Evolutionary conservation across 176 grass and related monocot genomes (phyloP).

Genomic region (Dendrocalamus sinicus): DNA sequence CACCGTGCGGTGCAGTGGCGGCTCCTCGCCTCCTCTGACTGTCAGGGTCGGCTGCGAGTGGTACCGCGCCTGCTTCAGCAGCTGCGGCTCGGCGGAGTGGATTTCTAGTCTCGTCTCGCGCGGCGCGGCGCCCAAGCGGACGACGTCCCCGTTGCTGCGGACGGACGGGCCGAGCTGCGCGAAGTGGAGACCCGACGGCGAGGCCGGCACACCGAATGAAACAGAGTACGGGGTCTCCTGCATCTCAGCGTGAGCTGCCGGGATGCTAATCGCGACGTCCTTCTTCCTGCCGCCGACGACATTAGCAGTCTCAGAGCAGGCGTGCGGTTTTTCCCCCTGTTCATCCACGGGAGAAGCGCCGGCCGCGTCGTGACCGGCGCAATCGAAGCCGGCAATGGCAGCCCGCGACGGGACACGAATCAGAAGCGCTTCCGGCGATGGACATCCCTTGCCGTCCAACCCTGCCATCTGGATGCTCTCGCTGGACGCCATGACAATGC

Average conservation of each 20-base stretch:
- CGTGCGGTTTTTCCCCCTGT: background rate
- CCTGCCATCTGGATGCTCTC: too few species aligned
- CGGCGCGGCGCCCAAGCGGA: too few species aligned
- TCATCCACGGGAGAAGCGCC: background rate
- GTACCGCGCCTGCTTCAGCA: conserved; percentile 38
- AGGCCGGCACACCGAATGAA: too few species aligned
- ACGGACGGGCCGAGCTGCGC: too few species aligned
- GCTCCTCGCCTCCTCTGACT: background rate
- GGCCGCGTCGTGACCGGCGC: background rate
- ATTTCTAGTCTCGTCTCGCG: background rate
- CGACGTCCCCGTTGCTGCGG: too few species aligned
- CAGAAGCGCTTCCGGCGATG: background rate
- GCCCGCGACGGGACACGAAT: background rate
- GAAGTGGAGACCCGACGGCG: too few species aligned
- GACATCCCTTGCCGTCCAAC: background rate
- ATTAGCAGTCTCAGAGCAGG: background rate
- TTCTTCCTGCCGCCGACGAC: background rate
- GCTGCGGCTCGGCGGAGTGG: conserved; percentile 16
- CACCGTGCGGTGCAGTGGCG: background rate
- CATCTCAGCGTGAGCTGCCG: background rate
- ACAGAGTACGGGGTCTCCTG: too few species aligned
- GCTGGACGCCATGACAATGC: conserved; percentile 24
- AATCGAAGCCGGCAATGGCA: background rate
- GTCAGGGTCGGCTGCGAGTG: conserved; percentile 52
- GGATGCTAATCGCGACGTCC: conserved; percentile 33